Base-by-base conservation (phyloP, 2,329 filamentous ascomycete genomes). In the Aureobasidium sp. region DNA sequence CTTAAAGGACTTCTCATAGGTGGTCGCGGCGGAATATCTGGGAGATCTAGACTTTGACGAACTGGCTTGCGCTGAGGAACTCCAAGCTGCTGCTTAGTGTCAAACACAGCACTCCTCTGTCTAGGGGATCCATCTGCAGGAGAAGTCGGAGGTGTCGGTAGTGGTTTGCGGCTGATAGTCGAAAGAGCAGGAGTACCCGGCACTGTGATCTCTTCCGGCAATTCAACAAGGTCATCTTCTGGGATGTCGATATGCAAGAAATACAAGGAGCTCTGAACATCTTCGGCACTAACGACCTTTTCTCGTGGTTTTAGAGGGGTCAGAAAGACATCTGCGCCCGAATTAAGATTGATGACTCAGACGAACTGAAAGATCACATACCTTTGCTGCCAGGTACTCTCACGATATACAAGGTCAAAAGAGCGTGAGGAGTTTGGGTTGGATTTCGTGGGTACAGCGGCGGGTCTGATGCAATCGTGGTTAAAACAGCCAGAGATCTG, bases 371-470 rank as follows among this genome's bases (percentile, higher is more conserved):
- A 24, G 3, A 2, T 26, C 37, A 5, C 36, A 67, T 79, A 92
- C 91, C 90, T 86, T 87, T 85, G 66, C 89, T 96, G 26, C 93
- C 93, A 1, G 94, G 94, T 0, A 99, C 93, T 67, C 93, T 82
- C 39, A 93, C 91, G 67, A 99, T 95, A 76, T 99, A 99, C 44
- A 99, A 82, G 2, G 87, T 86, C 56, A 97, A 75, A 4, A 90
- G 86, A 55, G 90, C 85, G 65, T 87, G 83, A 65, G 79, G 83
- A 68, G 82, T 78, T 67, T 88, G 86, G 3, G 86, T 84, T 5
- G 90, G 88, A 71, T 90, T 90, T 69, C 88, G 83, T 55, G 91
- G 90, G 73, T 96, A 94, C 69, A 87, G 83, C 51, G 94, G 93
- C 46, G 93, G 94, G 70, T 96, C 91, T 57, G 88, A 84, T 65